Evolutionary conservation across 108 stramenopile species (phyloP), one percentile per base, ranked within the genome.

Genomic region (Skeletonema grethae): DNA sequence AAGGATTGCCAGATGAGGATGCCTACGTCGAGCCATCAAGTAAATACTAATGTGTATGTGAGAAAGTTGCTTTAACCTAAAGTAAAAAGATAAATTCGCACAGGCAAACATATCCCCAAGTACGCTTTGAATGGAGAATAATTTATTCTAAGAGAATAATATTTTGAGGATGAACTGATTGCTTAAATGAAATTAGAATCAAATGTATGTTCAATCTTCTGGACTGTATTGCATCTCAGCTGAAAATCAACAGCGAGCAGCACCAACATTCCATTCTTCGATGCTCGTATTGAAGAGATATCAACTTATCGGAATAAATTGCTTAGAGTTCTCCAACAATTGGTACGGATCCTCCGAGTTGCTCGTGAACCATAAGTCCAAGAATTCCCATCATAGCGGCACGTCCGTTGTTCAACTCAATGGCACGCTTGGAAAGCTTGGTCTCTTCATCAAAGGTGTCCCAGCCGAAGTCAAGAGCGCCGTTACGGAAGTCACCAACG

Each of bases 401-500:
- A 75, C 93, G 89, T 30, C 93, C 93, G 71, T 94, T 86, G 91
- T 94, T 94, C 57, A 94, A 68, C 72, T 95, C 94, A 59, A 95
- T 91, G 66, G 90, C 91, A 74, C 91, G 91, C 89, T 95, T 95
- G 38, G 63, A 48, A 32, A 86, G 77, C 84, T 91, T 87, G 71
- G 75, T 79, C 79, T 88, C 87, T 57, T 87, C 90, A 65, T 79
- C 82, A 71, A 87, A 89, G 64, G 65, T 62, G 46, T 92, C 91
- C 90, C 90, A 91, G 56, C 90, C 90, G 76, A 85, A 87, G 83
- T 91, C 90, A 62, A 89, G 72, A 82, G 41, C 67, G 55, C 86
- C 91, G 85, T 89, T 90, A 66, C 88, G 88, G 88, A 92, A 92
- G 82, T 92, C 91, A 81, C 90, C 90, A 36, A 69, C 72, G 80